Conservation (phyloP, 495 filamentous ascomycete species). For the Talaromyces ruber region DNA sequence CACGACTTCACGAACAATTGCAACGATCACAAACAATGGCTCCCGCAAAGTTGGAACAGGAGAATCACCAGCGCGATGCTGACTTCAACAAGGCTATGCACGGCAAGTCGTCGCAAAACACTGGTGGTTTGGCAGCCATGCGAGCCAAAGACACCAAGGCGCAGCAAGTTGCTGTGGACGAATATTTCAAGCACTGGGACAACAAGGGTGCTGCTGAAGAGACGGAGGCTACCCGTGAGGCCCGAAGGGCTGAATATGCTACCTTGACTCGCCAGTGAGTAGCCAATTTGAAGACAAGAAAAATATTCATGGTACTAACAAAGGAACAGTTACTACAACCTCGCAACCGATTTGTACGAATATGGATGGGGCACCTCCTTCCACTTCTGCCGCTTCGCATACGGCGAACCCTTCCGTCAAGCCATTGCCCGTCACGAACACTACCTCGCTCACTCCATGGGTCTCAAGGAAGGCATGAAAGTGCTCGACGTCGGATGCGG, state of each 20-base stretch:
- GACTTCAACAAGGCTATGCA: constrained; percentile 89
- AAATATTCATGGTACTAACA: neutral
- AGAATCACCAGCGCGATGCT: constrained; percentile 85
- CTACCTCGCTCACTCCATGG: constrained; percentile 89
- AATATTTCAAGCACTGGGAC: constrained; percentile 99
- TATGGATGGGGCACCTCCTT: constrained; percentile 93
- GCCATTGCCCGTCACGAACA: constrained; percentile 97
- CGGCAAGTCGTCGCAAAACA: constrained; percentile 65
- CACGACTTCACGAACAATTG: constrained; percentile 5
- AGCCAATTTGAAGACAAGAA: neutral
- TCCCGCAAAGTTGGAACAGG: constrained; percentile 65
- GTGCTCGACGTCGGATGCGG: constrained; percentile 97
- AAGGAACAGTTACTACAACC: constrained; percentile 79
- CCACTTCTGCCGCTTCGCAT: constrained; percentile 96
- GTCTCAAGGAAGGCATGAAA: constrained; percentile 75
- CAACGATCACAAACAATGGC: constrained; percentile 48
- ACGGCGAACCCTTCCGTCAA: constrained; percentile 81
- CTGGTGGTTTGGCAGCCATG: constrained; percentile 74
- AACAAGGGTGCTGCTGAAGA: constrained; percentile 74
- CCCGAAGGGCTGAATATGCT: constrained; percentile 84
- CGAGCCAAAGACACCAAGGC: constrained; percentile 73
- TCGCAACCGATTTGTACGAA: constrained; percentile 95
- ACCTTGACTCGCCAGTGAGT: constrained; percentile 89
- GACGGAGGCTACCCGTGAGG: constrained; percentile 73
- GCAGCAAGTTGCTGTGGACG: constrained; percentile 83